Evolutionary conservation across 345 rosid species (phyloP).

Genomic region (Clausena lansium): DNA sequence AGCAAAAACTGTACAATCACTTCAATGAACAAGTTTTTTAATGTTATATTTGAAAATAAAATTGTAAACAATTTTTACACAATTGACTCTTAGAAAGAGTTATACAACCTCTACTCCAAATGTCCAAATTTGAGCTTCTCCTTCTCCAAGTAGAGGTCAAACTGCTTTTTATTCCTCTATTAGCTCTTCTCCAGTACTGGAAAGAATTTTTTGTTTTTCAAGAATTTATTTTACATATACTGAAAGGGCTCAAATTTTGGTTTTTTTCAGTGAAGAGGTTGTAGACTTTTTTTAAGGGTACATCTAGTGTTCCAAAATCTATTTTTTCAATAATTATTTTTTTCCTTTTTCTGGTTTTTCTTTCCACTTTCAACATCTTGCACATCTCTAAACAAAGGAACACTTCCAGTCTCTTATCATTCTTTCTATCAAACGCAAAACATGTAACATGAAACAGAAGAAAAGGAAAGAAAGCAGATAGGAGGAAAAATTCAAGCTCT

Average conservation of each 20-base stretch:
- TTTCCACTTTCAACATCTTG: background rate
- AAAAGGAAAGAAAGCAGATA: background rate
- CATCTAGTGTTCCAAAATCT: background rate
- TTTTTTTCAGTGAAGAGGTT: background rate
- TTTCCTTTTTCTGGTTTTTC: background rate
- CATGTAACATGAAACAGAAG: background rate
- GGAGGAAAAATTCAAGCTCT: background rate
- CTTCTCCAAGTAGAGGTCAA: background rate
- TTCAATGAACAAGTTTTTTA: background rate
- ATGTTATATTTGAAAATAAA: background rate
- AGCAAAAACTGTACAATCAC: background rate
- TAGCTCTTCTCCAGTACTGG: background rate
- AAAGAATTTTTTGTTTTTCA: too few species aligned
- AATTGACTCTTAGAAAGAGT: too few species aligned
- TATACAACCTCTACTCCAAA: background rate
- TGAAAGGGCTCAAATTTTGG: background rate
- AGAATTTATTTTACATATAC: background rate
- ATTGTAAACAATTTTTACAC: too few species aligned
- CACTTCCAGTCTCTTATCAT: background rate
- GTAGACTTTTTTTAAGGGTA: background rate
- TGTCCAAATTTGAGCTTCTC: background rate
- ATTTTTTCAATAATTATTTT: background rate
- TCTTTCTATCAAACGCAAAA: slow-evolving; percentile 2
- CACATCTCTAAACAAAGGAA: background rate
- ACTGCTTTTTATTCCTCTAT: background rate